These are phyloP conservation scores for Ustilago shanxiensis DNA, from an alignment of 1,284 basidiomycete species.

Conservation along the genomic window DNA sequence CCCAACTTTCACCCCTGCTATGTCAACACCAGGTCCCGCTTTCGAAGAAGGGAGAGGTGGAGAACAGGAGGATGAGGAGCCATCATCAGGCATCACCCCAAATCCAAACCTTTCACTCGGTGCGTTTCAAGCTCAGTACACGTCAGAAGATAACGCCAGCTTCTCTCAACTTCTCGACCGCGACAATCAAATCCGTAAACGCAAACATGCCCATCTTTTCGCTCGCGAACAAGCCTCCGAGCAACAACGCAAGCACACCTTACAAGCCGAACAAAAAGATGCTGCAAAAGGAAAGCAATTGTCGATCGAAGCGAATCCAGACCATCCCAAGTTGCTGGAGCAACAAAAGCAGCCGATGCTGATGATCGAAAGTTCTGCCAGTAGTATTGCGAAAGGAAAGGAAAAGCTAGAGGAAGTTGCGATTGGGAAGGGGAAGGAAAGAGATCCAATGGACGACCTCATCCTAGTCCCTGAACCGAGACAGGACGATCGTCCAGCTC, in stretches of 20 bases:
- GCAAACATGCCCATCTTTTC: constrained; percentile 59
- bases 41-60: neutral
- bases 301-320: constrained; percentile 42
- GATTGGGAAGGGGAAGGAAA: neutral
- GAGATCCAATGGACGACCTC: constrained; percentile 30
- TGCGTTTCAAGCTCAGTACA: constrained; percentile 60
- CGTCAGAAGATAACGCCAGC: constrained; percentile 68
- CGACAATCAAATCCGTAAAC: constrained; percentile 49
- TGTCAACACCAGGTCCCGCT: constrained; percentile 6
- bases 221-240: constrained; percentile 41
- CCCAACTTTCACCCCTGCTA: constrained; percentile 26
- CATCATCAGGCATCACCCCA: constrained; percentile 26
- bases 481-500: constrained; percentile 25
- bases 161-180: constrained; percentile 60
- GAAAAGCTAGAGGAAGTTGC: neutral
- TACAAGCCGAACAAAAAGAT: constrained; percentile 19
- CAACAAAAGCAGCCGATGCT: neutral
- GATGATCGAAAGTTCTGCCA: constrained; percentile 4
- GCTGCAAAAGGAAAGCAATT: constrained; percentile 40
- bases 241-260: constrained; percentile 32
- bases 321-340: constrained; percentile 20
- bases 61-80: constrained; percentile 12
- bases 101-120: constrained; percentile 50
- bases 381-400: neutral
- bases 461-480: constrained; percentile 32